Evolutionary conservation across 768 basidiomycete genomes (phyloP), one percentile per base, ranked within the genome.

Genomic region (Butyriboletus loyo): DNA sequence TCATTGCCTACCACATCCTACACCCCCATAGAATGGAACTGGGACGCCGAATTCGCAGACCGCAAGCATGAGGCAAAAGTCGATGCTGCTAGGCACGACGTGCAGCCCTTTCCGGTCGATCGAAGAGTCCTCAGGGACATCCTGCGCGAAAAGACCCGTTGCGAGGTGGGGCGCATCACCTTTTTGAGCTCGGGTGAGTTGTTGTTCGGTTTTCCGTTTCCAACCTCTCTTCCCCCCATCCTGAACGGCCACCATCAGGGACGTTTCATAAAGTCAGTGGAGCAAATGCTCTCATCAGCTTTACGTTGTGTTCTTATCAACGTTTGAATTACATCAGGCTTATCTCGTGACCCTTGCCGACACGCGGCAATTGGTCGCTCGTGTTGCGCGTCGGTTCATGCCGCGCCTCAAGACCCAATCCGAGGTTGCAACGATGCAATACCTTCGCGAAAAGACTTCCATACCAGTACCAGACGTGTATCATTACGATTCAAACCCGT

Each of bases 341-440:
- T 92, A 91, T 72, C 77, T 89, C 2, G 73, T 92, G 46, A 86
- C 83, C 8, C 78, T 92, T 19, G 74, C 70, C 19, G 81, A 86
- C 61, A 72, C 77, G 15, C 72, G 78, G 46, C 77, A 87, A 52
- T 66, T 92, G 38, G 84, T 93, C 8, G 88, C 87, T 7, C 82
- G 89, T 35, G 87, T 92, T 22, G 90, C 90, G 4, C 84, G 89
- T 46, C 81, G 87, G 10, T 92, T 87, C 68, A 90, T 92, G 88
- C 86, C 89, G 1, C 80, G 86, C 31, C 78, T 91, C 58, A 93
- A 93, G 73, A 91, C 87, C 4, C 86, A 89, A 66, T 92, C 90
- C 0, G 91, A 93, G 64, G 86, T 91, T 8, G 89, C 90, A 4
- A 93, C 90, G 0, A 84, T 92, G 73, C 77, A 79, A n/a, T 92